A percentile compares a stretch with the other conserved stretches of the same genome.
Conservation (phyloP, 2,329 filamentous ascomycete species). For the Aspergillus quadrilineatus region DNA sequence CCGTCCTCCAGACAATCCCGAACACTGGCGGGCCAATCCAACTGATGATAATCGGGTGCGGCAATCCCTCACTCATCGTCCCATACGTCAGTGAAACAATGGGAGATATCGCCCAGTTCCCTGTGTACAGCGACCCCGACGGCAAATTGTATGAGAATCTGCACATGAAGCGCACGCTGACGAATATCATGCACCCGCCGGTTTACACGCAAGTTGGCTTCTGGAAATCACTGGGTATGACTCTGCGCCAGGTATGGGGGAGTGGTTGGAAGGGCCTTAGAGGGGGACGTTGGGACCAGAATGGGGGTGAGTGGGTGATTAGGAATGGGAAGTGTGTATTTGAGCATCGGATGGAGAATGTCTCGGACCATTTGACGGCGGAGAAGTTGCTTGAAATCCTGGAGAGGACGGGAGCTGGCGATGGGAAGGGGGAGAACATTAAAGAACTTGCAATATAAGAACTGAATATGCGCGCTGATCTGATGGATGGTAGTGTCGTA, state of each 20-base stretch:
- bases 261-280: neutral
- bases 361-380: conserved; percentile 12
- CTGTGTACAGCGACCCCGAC: conserved; percentile 23
- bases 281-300: conserved; percentile 4
- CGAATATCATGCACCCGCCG: conserved; percentile 16
- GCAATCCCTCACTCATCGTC: conserved; percentile 19
- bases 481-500: too few species aligned
- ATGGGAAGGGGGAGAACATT: neutral
- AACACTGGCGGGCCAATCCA: conserved; percentile 17
- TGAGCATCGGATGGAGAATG: conserved; percentile 5
- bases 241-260: conserved; percentile 17
- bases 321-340: neutral
- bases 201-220: conserved; percentile 16
- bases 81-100: conserved; percentile 23
- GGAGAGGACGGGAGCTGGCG: neutral
- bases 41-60: conserved; percentile 27
- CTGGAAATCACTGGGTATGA: conserved; percentile 6
- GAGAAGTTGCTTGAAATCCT: conserved; percentile 2
- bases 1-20: conserved; percentile 19
- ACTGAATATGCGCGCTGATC: too few species aligned
- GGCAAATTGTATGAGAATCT: conserved; percentile 21
- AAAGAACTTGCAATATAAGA: too few species aligned
- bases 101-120: conserved; percentile 8
- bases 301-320: conserved; percentile 10
- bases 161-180: conserved; percentile 19